Evolutionary conservation across 345 rosid species (phyloP).

Genomic region (Hibiscus mutabilis): DNA sequence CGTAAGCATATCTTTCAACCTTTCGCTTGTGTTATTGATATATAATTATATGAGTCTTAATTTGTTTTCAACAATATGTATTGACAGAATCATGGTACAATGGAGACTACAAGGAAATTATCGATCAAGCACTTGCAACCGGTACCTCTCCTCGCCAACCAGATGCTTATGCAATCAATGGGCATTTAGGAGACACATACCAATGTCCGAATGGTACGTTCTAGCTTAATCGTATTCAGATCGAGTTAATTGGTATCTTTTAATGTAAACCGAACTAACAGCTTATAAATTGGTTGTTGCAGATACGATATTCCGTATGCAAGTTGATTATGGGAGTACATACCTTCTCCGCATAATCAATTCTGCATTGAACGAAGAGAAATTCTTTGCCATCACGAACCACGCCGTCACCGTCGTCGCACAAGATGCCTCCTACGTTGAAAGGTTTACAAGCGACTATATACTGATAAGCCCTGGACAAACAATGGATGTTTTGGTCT

Average conservation of each 20-base stretch:
- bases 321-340: slow-evolving; percentile 22
- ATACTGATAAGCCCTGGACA: slow-evolving; percentile 24
- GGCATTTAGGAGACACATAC: slow-evolving; percentile 26
- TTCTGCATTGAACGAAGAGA: slow-evolving; percentile 17
- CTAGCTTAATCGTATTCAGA: not conserved
- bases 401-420: slow-evolving; percentile 28
- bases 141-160: slow-evolving; percentile 5
- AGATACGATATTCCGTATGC: slow-evolving; percentile 17
- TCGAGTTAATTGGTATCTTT: not conserved
- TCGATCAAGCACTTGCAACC: slow-evolving; percentile 3
- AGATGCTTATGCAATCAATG: slow-evolving; percentile 23
- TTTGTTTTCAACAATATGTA: not conserved
- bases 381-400: slow-evolving; percentile 21
- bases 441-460: slow-evolving; percentile 14
- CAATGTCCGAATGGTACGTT: slow-evolving; percentile 20
- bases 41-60: not conserved
- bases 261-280: not conserved
- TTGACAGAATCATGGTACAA: slow-evolving; percentile 19
- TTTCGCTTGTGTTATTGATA: not conserved
- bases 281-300: not conserved
- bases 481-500: slow-evolving; percentile 32
- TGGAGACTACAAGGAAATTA: slow-evolving; percentile 2
- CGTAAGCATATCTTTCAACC: slow-evolving; percentile 12
- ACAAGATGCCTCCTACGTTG: slow-evolving; percentile 20
- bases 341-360: slow-evolving; percentile 28